phyloP scores from a whole-genome alignment of 2,329 filamentous ascomycete genomes.

The Fusarium guadeloupense region DNA sequence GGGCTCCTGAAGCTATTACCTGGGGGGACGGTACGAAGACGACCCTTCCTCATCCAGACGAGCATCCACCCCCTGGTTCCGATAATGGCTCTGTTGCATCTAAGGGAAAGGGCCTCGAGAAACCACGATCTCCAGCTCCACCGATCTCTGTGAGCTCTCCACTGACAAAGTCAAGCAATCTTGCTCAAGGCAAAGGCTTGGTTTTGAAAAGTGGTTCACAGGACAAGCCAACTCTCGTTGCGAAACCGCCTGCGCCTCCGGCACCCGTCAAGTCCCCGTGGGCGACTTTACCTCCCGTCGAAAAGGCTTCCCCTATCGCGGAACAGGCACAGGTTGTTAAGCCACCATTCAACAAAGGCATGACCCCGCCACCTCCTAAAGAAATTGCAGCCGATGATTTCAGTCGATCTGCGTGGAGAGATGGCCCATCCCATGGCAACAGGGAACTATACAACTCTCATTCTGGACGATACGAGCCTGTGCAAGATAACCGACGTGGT shows the following conservation, averaged over 20 bases:
- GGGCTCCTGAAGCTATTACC: slow-evolving; percentile 84
- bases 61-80: slow-evolving; percentile 48
- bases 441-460: slow-evolving; percentile 94
- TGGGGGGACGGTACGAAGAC: slow-evolving; percentile 91
- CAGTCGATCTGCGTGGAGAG: slow-evolving; percentile 82
- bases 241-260: slow-evolving; percentile 73
- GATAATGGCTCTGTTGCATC: slow-evolving; percentile 40
- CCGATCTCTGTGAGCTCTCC: slow-evolving; percentile 50
- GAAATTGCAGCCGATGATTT: slow-evolving; percentile 97
- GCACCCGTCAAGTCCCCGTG: slow-evolving; percentile 88
- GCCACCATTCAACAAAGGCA: slow-evolving; percentile 62
- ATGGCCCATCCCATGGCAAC: slow-evolving; percentile 68
- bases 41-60: slow-evolving; percentile 72
- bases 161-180: slow-evolving; percentile 55
- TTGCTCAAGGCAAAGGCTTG: slow-evolving; percentile 67
- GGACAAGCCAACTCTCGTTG: slow-evolving; percentile 77
- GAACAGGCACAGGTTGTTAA: slow-evolving; percentile 62
- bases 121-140: slow-evolving; percentile 57
- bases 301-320: slow-evolving; percentile 76
- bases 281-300: slow-evolving; percentile 86
- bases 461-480: slow-evolving; percentile 91
- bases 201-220: slow-evolving; percentile 70
- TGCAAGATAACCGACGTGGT: slow-evolving; percentile 74
- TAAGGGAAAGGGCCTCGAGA: slow-evolving; percentile 48
- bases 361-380: slow-evolving; percentile 63